Evolutionary conservation across 345 rosid species (phyloP), one percentile per base, ranked within the genome.

Genomic region (Psidium friedrichsthalianum): DNA sequence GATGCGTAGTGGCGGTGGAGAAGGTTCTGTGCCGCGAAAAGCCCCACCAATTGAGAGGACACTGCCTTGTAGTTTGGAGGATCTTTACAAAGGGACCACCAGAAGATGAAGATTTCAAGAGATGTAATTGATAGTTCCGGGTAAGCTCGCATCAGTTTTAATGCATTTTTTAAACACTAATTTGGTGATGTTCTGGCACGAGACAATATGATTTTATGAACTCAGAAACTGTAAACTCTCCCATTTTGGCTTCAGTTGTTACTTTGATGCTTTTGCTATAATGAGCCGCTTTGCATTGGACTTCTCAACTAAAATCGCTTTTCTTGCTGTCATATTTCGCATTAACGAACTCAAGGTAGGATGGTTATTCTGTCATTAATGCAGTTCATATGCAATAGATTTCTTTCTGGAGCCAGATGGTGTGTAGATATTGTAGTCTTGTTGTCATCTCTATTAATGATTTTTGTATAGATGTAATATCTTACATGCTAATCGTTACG

Each of bases 51-150:
- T 95, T 4, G 98, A 96, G 89, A 87, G 95, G 85, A 88, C 94
- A 13, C 91, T 95, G 89, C 94, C 96, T 5, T 96, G 96, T 88
- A 95, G 98, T 90, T 93, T 96, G 91, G 99, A 95, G 91, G 99
- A 96, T 83, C 87, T 96, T 83, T 96, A 90, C 64, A 96, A 93
- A 84, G 99, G 99, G 44, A 92, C 92, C 61, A 92, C 97, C 69
- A 96, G 95, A 96, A 95, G 91, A 94, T 96, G 97, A 96, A 96
- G 92, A 94, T 96, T 85, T 95, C 99, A 6, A 89, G 98, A 85
- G 98, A 95, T 78, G 95, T 92, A 20, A 87, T 84, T 59, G 98
- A 96, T 88, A 83, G 90, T 10, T 89, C 86, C 85, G 93, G 98
- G 99, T 95, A 86, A 90, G 94, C 84, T 86, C 83, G 40, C 49